Base-by-base conservation (phyloP, 2,329 filamentous ascomycete species). In the Escovopsis sp. region DNA sequence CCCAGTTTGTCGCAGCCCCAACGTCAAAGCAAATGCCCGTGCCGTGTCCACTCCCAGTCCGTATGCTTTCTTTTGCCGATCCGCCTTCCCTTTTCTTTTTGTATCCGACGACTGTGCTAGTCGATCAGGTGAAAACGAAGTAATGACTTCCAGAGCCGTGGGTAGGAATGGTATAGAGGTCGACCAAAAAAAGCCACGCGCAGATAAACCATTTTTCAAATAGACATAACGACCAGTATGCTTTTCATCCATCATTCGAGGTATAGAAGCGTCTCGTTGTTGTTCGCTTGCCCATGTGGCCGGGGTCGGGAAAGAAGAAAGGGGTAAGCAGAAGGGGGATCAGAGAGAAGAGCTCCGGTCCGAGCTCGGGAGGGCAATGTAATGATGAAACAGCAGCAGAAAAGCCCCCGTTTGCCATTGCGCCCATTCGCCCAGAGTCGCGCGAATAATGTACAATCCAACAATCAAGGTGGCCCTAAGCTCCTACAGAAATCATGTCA, bases 401-500 rank as follows among this genome's bases (percentile, higher is more conserved):
- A 50, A 53, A 50, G 42, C 50, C 57, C 27, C 53, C 46, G 48
- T 54, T 58, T 53, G 57, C 58, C 54, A 44, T 51, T 54, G 51
- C 54, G 49, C 54, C 57, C 48, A 56, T 61, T 59, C 61, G 61
- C 61, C 52, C 51, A 51, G 46, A 53, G 54, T 34, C 50, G 51
- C 51, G 58, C 58, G 59, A 61, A 59, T 62, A 62, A 56, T 63
- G 54, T 63, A 63, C 61, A 63, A 62, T 63, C 59, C 59, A 62
- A 62, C 54, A 56, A 41, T 49, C 43, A 56, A 56, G 56, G 12
- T 44, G 47, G 51, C 49, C 47, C 50, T 49, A 47, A 48, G 35
- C 47, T 46, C 47, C 47, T 53, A 53, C 50, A 53, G 51, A 53
- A 43, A 48, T 44, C 52, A 56, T 56, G 51, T 55, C 50, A 43